phyloP scores from a whole-genome alignment of 148 eudicot species.

The Polygonum maritimum region DNA sequence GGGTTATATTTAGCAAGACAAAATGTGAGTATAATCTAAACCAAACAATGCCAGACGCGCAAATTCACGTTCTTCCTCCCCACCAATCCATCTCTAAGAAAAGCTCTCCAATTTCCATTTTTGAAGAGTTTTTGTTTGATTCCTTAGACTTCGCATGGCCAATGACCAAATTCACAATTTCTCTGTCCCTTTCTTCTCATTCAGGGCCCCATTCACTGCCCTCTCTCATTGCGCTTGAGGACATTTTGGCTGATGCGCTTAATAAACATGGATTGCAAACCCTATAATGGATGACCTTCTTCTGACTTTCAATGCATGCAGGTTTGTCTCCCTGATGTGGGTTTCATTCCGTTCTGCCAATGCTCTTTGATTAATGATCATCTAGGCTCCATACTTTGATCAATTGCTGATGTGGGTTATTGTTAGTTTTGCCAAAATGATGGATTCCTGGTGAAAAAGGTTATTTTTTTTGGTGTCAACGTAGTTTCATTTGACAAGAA shows the following conservation, averaged over 20 bases:
- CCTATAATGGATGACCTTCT: background rate
- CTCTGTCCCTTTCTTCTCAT: background rate
- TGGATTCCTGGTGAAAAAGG: too few species aligned
- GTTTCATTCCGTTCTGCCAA: background rate
- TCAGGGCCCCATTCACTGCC: background rate
- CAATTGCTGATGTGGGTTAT: background rate
- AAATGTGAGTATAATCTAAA: background rate
- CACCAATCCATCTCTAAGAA: background rate
- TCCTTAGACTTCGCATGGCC: slow-evolving; percentile 7
- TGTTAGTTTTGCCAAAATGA: background rate
- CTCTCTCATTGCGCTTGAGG: background rate
- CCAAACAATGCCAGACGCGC: background rate
- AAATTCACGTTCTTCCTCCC: background rate
- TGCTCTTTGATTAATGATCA: background rate
- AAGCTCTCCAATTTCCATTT: background rate
- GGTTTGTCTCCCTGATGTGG: background rate
- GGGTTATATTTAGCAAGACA: background rate
- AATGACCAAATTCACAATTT: background rate
- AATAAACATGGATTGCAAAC: background rate
- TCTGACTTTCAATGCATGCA: background rate
- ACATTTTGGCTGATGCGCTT: too few species aligned
- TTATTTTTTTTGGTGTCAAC: background rate
- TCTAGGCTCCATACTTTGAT: background rate
- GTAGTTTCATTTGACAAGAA: background rate
- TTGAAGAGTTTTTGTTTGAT: background rate